A percentile compares a stretch with the other conserved stretches of the same genome.
Conservation (phyloP, 108 stramenopile species). For the Fragilariopsis cylindrus region DNA sequence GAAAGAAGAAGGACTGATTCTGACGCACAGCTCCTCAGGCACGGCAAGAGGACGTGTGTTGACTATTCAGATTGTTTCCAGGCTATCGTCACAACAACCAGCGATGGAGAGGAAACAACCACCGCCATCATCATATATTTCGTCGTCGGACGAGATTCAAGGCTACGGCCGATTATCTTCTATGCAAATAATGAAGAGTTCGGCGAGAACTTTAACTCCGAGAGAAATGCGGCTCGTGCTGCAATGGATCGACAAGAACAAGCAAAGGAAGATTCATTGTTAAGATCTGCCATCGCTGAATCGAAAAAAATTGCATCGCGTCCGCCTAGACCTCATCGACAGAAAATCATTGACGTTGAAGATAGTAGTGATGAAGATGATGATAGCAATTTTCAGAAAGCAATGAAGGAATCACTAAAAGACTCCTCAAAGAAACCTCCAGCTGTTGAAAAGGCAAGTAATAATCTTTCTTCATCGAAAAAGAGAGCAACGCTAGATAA, state of each 20-base stretch:
- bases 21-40: conserved; percentile 20
- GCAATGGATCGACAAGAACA: conserved; percentile 1
- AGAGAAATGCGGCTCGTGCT: not conserved
- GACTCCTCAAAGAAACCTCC: not conserved
- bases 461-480: no score
- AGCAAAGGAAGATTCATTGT: not conserved
- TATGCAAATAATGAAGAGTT: not conserved
- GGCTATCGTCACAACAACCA: not conserved
- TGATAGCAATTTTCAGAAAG: not conserved
- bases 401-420: not conserved
- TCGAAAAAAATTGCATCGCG: not conserved
- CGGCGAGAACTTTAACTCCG: not conserved
- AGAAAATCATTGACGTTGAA: no score
- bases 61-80: conserved; percentile 8
- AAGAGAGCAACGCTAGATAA: no score
- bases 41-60: conserved; percentile 5
- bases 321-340: no score
- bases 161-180: not conserved
- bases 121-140: not conserved
- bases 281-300: not conserved
- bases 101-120: not conserved
- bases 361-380: not conserved
- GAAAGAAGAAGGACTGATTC: conserved; percentile 11
- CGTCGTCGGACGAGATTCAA: not conserved
- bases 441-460: no score